Percentiles rank a stretch among this genome's conserved stretches.
Evolutionary conservation across 2,329 filamentous ascomycete species (phyloP).

Genomic region (Cytospora schulzeri): DNA sequence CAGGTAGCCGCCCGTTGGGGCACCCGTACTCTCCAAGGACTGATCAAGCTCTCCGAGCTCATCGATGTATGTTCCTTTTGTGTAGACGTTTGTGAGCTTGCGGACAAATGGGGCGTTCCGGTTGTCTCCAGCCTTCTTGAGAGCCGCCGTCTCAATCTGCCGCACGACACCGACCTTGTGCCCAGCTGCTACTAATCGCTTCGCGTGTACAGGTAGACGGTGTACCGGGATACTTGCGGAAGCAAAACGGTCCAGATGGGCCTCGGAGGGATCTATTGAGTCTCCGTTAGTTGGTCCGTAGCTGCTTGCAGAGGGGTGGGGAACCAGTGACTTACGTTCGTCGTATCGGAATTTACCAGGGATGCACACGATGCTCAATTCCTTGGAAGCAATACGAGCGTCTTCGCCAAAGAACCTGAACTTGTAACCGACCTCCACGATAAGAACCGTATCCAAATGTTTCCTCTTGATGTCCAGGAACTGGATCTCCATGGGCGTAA

Average conservation of each 20-base stretch:
- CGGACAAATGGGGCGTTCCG: slow-evolving; percentile 88
- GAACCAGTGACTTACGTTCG: slow-evolving; percentile 61
- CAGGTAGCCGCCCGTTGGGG: slow-evolving; percentile 77
- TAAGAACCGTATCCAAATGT: slow-evolving; percentile 84
- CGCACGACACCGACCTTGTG: slow-evolving; percentile 95
- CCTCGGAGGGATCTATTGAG: slow-evolving; percentile 74
- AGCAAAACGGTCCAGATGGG: slow-evolving; percentile 88
- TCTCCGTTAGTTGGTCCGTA: slow-evolving; percentile 22
- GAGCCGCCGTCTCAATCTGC: slow-evolving; percentile 90
- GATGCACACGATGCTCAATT: slow-evolving; percentile 93
- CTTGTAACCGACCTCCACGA: slow-evolving; percentile 97
- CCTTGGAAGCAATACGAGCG: slow-evolving; percentile 83
- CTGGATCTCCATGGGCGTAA: slow-evolving; percentile 93
- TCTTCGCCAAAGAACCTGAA: slow-evolving; percentile 97
- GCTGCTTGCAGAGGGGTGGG: too few species aligned
- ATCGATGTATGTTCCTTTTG: slow-evolving; percentile 96
- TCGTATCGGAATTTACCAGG: slow-evolving; percentile 94
- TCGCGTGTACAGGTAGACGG: slow-evolving; percentile 88
- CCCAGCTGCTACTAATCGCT: slow-evolving; percentile 86
- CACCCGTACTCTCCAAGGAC: slow-evolving; percentile 41
- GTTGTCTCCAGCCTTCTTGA: slow-evolving; percentile 95
- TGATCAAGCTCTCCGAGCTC: slow-evolving; percentile 80
- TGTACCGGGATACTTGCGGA: slow-evolving; percentile 95
- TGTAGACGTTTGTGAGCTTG: slow-evolving; percentile 95
- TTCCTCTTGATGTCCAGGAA: slow-evolving; percentile 92